Percentiles rank a stretch among this genome's conserved stretches.
These are phyloP conservation scores for Penicillium lividum DNA, from an alignment of 495 filamentous ascomycete genomes.

Conservation along the genomic window DNA sequence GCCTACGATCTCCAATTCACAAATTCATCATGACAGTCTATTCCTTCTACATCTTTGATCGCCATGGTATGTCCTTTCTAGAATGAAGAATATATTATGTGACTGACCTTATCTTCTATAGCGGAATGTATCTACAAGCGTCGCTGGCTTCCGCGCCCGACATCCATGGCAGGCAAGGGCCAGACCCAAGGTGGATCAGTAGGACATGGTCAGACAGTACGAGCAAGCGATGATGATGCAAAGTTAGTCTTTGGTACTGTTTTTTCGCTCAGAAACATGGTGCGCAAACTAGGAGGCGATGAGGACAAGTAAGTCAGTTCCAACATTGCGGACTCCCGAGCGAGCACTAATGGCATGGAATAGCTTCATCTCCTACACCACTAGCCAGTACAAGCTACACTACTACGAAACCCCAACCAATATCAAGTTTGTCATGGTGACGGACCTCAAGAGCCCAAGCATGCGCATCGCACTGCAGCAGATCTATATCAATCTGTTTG, in stretches of 20 bases:
- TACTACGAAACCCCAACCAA: slow-evolving; percentile 98
- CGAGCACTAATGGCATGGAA: slow-evolving; percentile 3
- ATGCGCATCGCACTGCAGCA: slow-evolving; percentile 93
- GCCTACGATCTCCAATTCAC: slow-evolving; percentile 15
- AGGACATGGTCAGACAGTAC: slow-evolving; percentile 44
- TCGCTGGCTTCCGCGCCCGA: slow-evolving; percentile 63
- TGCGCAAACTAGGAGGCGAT: slow-evolving; percentile 85
- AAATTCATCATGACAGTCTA: slow-evolving; percentile 77
- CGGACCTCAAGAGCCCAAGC: slow-evolving; percentile 83
- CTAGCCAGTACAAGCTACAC: slow-evolving; percentile 94
- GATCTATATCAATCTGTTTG: slow-evolving; percentile 97
- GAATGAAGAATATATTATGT: not conserved
- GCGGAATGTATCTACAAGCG: slow-evolving; percentile 98
- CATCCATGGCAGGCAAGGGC: slow-evolving; percentile 42
- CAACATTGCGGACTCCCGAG: not conserved
- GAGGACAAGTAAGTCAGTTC: slow-evolving; percentile 66
- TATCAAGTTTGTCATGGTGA: slow-evolving; percentile 95
- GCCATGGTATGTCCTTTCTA: slow-evolving; percentile 70
- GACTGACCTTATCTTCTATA: slow-evolving; percentile 31
- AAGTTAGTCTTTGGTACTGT: slow-evolving; percentile 97
- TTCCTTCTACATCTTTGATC: slow-evolving; percentile 98
- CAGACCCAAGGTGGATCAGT: slow-evolving; percentile 31
- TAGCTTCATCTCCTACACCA: slow-evolving; percentile 87
- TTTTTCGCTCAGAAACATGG: slow-evolving; percentile 96
- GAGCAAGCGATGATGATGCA: slow-evolving; percentile 80